Evolutionary conservation across 2,329 filamentous ascomycete species (phyloP).

Genomic region (Waltergamsia citrina): DNA sequence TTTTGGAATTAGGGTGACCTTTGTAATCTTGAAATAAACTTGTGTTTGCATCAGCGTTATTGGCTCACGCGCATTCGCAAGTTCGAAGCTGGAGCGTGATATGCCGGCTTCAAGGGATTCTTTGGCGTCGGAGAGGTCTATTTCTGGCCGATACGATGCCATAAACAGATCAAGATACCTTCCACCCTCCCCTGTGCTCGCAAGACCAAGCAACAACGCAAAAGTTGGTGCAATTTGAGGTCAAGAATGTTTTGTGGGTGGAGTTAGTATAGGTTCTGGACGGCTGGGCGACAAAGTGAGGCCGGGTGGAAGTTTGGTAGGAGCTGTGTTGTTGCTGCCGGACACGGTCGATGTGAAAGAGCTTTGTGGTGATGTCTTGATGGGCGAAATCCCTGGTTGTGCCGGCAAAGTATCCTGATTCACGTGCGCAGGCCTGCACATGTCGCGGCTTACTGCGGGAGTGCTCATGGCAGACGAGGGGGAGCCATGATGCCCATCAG

Average conservation of each 20-base stretch:
- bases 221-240: too few relatives aligned
- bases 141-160: too few relatives aligned
- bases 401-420: conserved; percentile 27
- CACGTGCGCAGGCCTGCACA: conserved; percentile 13
- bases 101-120: too few relatives aligned
- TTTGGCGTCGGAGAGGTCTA: too few relatives aligned
- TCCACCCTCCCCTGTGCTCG: too few relatives aligned
- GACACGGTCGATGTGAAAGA: conserved; percentile 18
- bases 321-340: conserved; percentile 17
- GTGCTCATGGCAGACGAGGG: conserved; percentile 13
- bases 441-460: conserved; percentile 15
- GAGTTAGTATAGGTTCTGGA: conserved; percentile 46
- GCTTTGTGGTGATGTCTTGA: conserved; percentile 36
- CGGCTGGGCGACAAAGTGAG: conserved; percentile 49
- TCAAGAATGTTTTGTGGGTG: conserved; percentile 41
- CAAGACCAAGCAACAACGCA: too few relatives aligned
- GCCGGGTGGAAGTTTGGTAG: conserved; percentile 46
- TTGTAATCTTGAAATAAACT: too few relatives aligned
- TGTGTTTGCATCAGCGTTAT: too few relatives aligned
- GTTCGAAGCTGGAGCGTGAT: too few relatives aligned
- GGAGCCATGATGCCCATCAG: not conserved
- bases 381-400: conserved; percentile 39
- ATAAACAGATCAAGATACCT: too few relatives aligned
- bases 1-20: too few relatives aligned
- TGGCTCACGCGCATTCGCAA: too few relatives aligned